Evolutionary conservation across 2,329 filamentous ascomycete genomes (phyloP), one percentile per base, ranked within the genome.

Genomic region (Claviceps fusiformis): DNA sequence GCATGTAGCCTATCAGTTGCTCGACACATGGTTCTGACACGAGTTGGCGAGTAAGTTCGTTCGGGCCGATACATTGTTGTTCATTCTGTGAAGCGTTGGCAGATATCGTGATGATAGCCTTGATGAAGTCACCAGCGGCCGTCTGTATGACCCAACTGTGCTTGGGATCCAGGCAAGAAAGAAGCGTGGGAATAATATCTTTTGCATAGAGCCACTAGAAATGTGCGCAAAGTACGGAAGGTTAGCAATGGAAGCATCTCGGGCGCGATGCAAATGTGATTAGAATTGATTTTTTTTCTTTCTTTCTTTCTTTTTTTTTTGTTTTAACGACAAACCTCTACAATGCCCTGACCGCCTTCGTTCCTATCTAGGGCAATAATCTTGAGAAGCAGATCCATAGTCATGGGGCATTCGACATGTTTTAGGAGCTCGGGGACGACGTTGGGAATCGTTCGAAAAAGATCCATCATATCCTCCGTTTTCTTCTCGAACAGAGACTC

Each of bases 11-110:
- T 57, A 97, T 89, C n/a, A 98, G 79, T 57, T 83, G 83, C 65
- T 92, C 81, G 53, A 95, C 83, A 63, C 91, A 97, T 17, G 81
- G 72, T 59, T 86, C 82, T 0, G 93, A 97, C 1, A 98, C 93
- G 4, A 98, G 79, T 70, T 98, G 90, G 45, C 93, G 85, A 5
- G 93, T 98, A 52, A 98, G 80, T 66, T 95, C 93, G 68, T 98
- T 98, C 4, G 93, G 93, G 3, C 93, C 93, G 67, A 98, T 97
- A 64, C 95, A 96, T n/a, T 92, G 93, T 67, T 96, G 91, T 65
- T 98, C 93, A 65, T 96, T 95, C 63, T 95, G 93, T 1, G 92
- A 96, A 3, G 93, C 93, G 66, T 98, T 98, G 58, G 93, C 93
- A 1, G 93, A 97, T 56, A 98, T 96, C 31, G 93, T 98, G 61